Conservation (phyloP, 2,329 filamentous ascomycete genomes). For the Epicoccum sorghinum region DNA sequence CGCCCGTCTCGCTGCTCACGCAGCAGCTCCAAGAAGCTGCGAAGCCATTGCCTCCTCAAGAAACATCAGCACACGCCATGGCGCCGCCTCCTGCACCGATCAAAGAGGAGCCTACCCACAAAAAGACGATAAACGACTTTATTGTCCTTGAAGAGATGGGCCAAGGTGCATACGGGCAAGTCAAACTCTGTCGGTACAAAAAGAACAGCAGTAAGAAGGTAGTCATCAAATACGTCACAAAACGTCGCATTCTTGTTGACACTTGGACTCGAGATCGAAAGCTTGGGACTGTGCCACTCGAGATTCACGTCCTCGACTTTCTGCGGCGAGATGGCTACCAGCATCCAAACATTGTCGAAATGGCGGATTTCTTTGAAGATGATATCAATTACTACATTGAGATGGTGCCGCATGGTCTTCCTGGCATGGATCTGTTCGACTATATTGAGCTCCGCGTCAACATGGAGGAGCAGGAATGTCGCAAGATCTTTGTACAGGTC, state of each 20-base stretch:
- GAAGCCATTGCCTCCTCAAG: conserved; percentile 50
- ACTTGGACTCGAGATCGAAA: conserved; percentile 96
- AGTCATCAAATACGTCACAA: conserved; percentile 97
- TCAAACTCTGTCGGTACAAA: conserved; percentile 91
- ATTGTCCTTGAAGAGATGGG: conserved; percentile 97
- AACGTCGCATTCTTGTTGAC: conserved; percentile 93
- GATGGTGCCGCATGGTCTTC: conserved; percentile 92
- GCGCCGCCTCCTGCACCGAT: conserved; percentile 20
- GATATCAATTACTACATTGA: conserved; percentile 97
- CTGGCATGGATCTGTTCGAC: conserved; percentile 98
- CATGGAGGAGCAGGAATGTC: conserved; percentile 94
- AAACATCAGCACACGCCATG: conserved; percentile 16
- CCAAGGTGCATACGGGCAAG: conserved; percentile 95
- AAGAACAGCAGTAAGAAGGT: conserved; percentile 77
- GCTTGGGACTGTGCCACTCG: conserved; percentile 90
- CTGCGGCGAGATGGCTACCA: conserved; percentile 73
- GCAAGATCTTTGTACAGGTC: conserved; percentile 94
- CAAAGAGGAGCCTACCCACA: conserved; percentile 50
- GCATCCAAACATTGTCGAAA: conserved; percentile 71
- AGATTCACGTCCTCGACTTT: conserved; percentile 96
- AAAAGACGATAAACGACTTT: conserved; percentile 90
- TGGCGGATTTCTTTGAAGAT: conserved; percentile 75
- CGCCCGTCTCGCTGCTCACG: conserved; percentile 56
- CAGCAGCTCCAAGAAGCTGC: conserved; percentile 59
- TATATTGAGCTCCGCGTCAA: conserved; percentile 96